These are phyloP conservation scores for Apiospora rasikravindrae DNA, from an alignment of 2,329 filamentous ascomycete genomes.

Conservation along the genomic window DNA sequence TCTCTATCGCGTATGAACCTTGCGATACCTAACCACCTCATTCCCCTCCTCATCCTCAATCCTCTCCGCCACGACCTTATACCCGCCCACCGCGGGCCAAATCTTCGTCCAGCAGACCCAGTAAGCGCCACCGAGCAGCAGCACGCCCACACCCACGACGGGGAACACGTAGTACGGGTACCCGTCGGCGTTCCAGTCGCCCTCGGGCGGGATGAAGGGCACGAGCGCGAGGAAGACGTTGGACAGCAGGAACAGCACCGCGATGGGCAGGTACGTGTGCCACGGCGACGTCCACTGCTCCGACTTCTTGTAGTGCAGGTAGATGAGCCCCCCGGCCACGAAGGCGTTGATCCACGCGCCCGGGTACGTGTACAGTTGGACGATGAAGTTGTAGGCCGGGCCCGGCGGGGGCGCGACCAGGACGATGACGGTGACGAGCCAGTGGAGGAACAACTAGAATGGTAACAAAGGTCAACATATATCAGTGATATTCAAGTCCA, in stretches of 20 bases:
- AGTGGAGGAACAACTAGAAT: slow-evolving; percentile 64
- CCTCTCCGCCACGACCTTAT: slow-evolving; percentile 53
- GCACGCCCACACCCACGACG: slow-evolving; percentile 57
- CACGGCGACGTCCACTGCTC: slow-evolving; percentile 60
- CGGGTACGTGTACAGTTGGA: slow-evolving; percentile 61
- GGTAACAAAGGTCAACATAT: background rate
- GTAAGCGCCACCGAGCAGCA: slow-evolving; percentile 56
- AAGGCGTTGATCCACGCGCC: slow-evolving; percentile 60
- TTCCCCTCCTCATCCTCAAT: slow-evolving; percentile 43
- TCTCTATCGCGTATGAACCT: slow-evolving; percentile 32
- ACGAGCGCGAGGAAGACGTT: slow-evolving; percentile 59
- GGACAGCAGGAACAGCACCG: slow-evolving; percentile 53
- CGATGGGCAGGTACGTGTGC: slow-evolving; percentile 55
- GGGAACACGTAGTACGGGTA: slow-evolving; percentile 64
- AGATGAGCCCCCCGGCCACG: slow-evolving; percentile 56
- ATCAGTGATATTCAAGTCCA: slow-evolving; percentile 8
- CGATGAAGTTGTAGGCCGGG: slow-evolving; percentile 71
- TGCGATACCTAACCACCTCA: slow-evolving; percentile 37
- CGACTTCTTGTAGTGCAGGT: slow-evolving; percentile 53
- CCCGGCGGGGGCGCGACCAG: slow-evolving; percentile 71
- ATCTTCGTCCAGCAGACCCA: slow-evolving; percentile 59
- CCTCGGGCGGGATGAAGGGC: slow-evolving; percentile 60
- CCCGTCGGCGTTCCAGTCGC: slow-evolving; percentile 51
- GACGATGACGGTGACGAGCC: slow-evolving; percentile 67
- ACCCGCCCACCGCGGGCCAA: slow-evolving; percentile 54